These are phyloP conservation scores for Colletotrichum simmondsii DNA, from an alignment of 2,329 filamentous ascomycete species.

Conservation along the genomic window DNA sequence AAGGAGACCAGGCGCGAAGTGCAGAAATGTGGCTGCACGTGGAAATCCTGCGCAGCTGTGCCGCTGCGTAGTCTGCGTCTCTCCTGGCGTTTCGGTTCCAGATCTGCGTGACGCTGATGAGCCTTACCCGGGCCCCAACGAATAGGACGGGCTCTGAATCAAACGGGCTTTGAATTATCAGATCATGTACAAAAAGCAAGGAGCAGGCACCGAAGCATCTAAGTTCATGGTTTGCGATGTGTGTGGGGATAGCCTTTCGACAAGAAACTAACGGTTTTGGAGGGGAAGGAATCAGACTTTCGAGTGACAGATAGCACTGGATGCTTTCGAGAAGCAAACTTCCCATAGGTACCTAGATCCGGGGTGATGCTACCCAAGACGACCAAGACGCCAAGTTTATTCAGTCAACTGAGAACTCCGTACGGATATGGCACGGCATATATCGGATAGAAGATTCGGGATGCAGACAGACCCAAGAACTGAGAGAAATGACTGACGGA, in stretches of 20 bases:
- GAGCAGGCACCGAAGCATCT: constrained; percentile 4
- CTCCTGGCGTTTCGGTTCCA: constrained; percentile 17
- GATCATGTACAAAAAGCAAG: constrained; percentile 18
- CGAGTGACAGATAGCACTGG: neutral
- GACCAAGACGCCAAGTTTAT: neutral
- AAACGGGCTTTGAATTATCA: constrained; percentile 12
- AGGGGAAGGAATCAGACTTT: neutral
- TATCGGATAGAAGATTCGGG: neutral
- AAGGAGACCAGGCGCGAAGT: neutral
- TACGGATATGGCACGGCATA: neutral
- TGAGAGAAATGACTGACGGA: neutral
- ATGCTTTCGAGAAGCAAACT: neutral
- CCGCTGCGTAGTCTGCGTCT: constrained; percentile 10
- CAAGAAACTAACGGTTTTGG: neutral
- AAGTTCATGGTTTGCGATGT: neutral
- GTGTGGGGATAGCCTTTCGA: neutral
- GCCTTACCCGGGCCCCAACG: constrained; percentile 9
- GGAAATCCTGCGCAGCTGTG: constrained; percentile 16
- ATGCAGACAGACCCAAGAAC: neutral
- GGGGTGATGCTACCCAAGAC: neutral
- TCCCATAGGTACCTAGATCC: neutral
- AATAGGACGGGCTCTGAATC: constrained; percentile 10
- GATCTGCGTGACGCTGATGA: constrained; percentile 12
- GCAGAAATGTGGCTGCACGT: constrained; percentile 2
- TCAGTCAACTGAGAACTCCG: neutral